These are phyloP conservation scores for Chalaropsis ovoidea DNA, from an alignment of 2,329 filamentous ascomycete genomes.

Conservation along the genomic window DNA sequence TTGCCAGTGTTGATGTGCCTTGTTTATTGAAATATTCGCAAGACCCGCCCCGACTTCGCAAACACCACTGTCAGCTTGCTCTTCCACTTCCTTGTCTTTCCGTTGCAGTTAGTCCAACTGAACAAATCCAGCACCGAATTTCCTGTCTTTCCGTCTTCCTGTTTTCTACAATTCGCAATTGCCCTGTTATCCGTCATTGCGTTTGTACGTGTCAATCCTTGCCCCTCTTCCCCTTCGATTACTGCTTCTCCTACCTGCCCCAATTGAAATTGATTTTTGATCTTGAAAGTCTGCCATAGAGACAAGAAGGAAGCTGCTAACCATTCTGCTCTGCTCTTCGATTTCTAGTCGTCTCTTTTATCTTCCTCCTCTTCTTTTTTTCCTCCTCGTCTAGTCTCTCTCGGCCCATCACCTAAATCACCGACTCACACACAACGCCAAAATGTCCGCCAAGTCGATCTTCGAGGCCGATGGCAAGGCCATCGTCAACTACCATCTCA, in stretches of 20 bases:
- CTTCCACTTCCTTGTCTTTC: not conserved
- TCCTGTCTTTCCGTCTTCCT: not conserved
- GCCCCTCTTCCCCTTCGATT: constrained; percentile 13
- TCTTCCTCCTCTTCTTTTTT: constrained; percentile 5
- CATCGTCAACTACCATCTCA: constrained; percentile 99
- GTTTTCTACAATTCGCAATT: constrained; percentile 9
- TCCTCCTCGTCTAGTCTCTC: constrained; percentile 26
- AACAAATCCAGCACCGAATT: not conserved
- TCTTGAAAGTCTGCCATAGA: not conserved
- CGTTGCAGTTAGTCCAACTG: constrained; percentile 13
- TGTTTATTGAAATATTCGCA: constrained; percentile 21
- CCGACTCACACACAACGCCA: constrained; percentile 29
- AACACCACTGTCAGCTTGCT: constrained; percentile 6
- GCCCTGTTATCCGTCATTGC: constrained; percentile 11
- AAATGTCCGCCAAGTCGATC: constrained; percentile 71
- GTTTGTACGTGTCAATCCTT: constrained; percentile 16
- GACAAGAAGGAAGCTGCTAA: constrained; percentile 19
- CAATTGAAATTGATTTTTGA: constrained; percentile 18
- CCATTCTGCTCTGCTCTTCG: constrained; percentile 12
- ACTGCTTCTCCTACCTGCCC: not conserved
- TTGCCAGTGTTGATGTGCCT: not conserved
- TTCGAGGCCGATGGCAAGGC: constrained; percentile 99
- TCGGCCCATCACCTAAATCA: constrained; percentile 26
- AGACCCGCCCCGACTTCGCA: constrained; percentile 24
- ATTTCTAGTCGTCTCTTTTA: constrained; percentile 12